A percentile compares a stretch with the other conserved stretches of the same genome.
Evolutionary conservation across 257 asterid species (phyloP).

Genomic region (Fraxinus anomala): DNA sequence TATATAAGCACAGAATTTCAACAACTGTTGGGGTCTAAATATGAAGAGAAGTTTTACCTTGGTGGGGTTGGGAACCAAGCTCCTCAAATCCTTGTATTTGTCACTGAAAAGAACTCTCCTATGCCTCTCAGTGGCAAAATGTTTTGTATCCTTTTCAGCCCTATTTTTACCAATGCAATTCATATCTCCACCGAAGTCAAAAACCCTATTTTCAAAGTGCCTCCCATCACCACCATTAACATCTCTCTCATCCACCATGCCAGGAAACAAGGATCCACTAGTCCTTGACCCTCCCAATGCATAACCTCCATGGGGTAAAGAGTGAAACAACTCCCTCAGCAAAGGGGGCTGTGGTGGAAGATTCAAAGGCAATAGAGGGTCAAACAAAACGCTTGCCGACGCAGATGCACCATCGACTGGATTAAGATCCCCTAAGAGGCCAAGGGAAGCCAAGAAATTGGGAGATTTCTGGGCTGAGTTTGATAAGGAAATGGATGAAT

Average conservation of each 20-base stretch:
- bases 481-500: constrained; percentile 44
- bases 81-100: constrained; percentile 56
- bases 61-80: constrained; percentile 63
- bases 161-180: constrained; percentile 48
- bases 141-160: constrained; percentile 64
- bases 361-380: constrained; percentile 69
- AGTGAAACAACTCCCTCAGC: constrained; percentile 69
- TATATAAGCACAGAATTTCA: background rate
- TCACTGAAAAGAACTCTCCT: constrained; percentile 70
- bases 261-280: constrained; percentile 53
- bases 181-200: constrained; percentile 67
- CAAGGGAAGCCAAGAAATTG: constrained; percentile 60
- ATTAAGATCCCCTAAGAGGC: constrained; percentile 61
- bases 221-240: constrained; percentile 46
- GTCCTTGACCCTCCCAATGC: constrained; percentile 39
- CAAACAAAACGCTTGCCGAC: constrained; percentile 46
- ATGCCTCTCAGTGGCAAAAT: constrained; percentile 74
- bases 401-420: constrained; percentile 26
- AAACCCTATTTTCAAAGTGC: constrained; percentile 52
- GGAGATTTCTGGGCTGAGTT: constrained; percentile 41
- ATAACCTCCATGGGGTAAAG: constrained; percentile 58
- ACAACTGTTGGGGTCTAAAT: background rate
- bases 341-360: constrained; percentile 83
- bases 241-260: constrained; percentile 58
- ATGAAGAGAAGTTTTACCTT: constrained; percentile 53